Percentiles rank a stretch among this genome's conserved stretches.
These are phyloP conservation scores for Nicotiana obtusifolia DNA, from an alignment of 257 asterid genomes.

Conservation along the genomic window DNA sequence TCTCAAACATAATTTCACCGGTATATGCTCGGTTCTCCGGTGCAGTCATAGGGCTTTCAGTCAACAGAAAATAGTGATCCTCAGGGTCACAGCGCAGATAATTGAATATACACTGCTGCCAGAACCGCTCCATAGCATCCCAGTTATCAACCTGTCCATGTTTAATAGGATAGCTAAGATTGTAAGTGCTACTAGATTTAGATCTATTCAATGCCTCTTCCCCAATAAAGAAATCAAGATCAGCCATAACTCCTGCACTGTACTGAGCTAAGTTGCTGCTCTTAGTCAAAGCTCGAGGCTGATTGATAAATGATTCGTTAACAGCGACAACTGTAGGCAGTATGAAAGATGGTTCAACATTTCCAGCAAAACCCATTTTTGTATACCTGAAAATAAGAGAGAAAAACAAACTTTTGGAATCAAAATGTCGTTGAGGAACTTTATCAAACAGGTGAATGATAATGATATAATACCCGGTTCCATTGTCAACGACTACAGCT, in stretches of 20 bases:
- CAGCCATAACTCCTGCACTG: conserved; percentile 97
- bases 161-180: conserved; percentile 70
- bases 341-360: conserved; percentile 85
- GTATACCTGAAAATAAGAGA: conserved; percentile 50
- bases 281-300: conserved; percentile 56
- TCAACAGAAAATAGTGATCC: conserved; percentile 87
- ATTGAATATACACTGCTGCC: conserved; percentile 92
- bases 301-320: conserved; percentile 75
- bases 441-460: conserved; percentile 23
- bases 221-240: conserved; percentile 84
- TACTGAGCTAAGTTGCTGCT: conserved; percentile 74
- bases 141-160: conserved; percentile 92
- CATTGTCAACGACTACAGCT: conserved; percentile 91
- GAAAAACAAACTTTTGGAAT: conserved; percentile 1
- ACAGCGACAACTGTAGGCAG: conserved; percentile 79
- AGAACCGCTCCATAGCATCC: conserved; percentile 97
- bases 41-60: conserved; percentile 93
- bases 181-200: conserved; percentile 51
- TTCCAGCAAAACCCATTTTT: conserved; percentile 96
- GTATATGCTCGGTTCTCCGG: conserved; percentile 92
- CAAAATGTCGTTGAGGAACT: conserved; percentile 18
- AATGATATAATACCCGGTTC: conserved; percentile 60
- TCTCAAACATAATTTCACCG: conserved; percentile 97
- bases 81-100: conserved; percentile 92
- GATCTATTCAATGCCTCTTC: conserved; percentile 82